Evolutionary conservation across 2,329 filamentous ascomycete species (phyloP).

Genomic region (Fusarium sp.): DNA sequence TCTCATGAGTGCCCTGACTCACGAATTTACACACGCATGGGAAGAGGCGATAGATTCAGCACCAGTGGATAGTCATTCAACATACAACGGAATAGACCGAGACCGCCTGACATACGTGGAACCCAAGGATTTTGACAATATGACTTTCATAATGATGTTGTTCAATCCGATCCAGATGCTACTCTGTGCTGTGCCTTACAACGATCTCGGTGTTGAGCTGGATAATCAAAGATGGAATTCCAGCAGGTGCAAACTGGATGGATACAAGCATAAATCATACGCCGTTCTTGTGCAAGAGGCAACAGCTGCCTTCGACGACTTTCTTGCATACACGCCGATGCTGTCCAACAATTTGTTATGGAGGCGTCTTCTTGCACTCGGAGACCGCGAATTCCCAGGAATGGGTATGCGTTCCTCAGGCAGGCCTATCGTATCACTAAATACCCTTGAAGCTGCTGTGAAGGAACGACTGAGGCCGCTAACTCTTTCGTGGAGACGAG

Average conservation of each 20-base stretch:
- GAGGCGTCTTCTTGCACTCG: not conserved
- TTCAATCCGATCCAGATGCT: conserved; percentile 35
- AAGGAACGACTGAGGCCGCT: conserved; percentile 36
- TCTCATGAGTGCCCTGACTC: conserved; percentile 39
- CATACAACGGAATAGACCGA: conserved; percentile 42
- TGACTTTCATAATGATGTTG: conserved; percentile 6
- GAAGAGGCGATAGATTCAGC: not conserved
- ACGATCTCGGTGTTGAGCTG: conserved; percentile 34
- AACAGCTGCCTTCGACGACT: conserved; percentile 11
- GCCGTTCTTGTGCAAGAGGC: not conserved
- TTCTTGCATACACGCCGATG: conserved; percentile 7
- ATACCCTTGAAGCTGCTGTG: conserved; percentile 36
- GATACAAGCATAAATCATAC: not conserved
- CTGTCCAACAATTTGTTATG: conserved; percentile 9
- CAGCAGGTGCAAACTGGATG: not conserved
- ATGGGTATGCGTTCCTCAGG: not conserved
- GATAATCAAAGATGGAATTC: conserved; percentile 19
- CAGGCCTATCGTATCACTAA: conserved; percentile 35
- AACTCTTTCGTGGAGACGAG: conserved; percentile 40
- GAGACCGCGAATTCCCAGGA: not conserved
- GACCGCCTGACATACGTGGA: conserved; percentile 53
- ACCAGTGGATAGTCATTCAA: not conserved
- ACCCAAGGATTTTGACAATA: conserved; percentile 39
- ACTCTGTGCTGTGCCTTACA: conserved; percentile 52
- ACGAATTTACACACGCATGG: conserved; percentile 32